Conservation (phyloP, 352 stramenopile species). For the Hyaloperonospora brassicae region DNA sequence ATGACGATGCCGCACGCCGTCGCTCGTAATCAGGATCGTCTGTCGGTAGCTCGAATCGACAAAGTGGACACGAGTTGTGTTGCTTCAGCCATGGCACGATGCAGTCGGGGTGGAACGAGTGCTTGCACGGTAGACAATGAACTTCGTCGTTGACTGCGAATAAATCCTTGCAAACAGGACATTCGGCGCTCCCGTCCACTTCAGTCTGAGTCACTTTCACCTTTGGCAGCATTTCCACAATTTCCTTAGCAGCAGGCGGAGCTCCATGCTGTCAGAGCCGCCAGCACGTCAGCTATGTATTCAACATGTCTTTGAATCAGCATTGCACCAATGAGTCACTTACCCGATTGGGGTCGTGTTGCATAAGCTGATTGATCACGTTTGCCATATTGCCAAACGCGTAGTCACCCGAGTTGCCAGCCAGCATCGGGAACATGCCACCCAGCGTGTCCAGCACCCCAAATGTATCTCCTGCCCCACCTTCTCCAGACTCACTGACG, state of each 20-base stretch:
- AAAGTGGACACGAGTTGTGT: constrained; percentile 85
- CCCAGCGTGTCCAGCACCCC: constrained; percentile 54
- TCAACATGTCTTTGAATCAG: neutral
- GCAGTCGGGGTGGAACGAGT: constrained; percentile 79
- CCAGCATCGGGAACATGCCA: constrained; percentile 50
- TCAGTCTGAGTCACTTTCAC: constrained; percentile 66
- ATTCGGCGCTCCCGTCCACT: constrained; percentile 71
- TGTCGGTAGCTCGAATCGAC: constrained; percentile 74
- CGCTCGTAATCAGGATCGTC: constrained; percentile 80
- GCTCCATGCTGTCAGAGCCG: constrained; percentile 51
- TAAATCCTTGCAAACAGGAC: constrained; percentile 80
- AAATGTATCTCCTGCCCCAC: constrained; percentile 27
- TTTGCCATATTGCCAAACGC: constrained; percentile 78
- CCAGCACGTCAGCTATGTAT: neutral
- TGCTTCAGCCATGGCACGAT: constrained; percentile 84
- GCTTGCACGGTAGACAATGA: constrained; percentile 62
- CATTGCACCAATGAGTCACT: constrained; percentile 9
- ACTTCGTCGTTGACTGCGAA: constrained; percentile 75
- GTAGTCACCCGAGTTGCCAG: constrained; percentile 71
- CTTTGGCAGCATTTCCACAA: constrained; percentile 66
- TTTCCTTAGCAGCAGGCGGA: constrained; percentile 64
- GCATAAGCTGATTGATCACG: constrained; percentile 86
- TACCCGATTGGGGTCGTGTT: constrained; percentile 82
- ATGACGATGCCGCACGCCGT: constrained; percentile 23
- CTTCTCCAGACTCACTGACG: constrained; percentile 49